Evolutionary conservation across 2,329 filamentous ascomycete genomes (phyloP).

Genomic region (Penicillium griseofulvum): DNA sequence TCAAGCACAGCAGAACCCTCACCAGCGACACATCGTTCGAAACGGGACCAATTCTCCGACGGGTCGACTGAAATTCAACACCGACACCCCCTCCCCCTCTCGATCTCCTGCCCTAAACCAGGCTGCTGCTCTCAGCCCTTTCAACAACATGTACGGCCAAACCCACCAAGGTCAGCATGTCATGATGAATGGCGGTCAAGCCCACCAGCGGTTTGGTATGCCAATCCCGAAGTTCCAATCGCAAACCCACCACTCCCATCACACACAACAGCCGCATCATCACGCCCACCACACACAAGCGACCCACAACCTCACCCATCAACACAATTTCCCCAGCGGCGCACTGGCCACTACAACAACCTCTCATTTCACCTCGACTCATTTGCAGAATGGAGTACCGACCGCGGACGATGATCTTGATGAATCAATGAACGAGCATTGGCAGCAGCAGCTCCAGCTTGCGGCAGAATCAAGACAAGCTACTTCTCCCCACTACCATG

Average conservation of each 20-base stretch:
- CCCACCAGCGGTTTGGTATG: slow-evolving; percentile 50
- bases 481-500: slow-evolving; percentile 70
- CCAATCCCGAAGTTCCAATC: slow-evolving; percentile 50
- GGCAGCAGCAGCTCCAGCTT: slow-evolving; percentile 81
- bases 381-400: slow-evolving; percentile 60
- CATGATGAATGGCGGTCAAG: slow-evolving; percentile 51
- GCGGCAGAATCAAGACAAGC: slow-evolving; percentile 71
- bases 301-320: slow-evolving; percentile 46
- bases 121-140: slow-evolving; percentile 43
- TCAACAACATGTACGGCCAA: slow-evolving; percentile 49
- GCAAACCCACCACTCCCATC: slow-evolving; percentile 46
- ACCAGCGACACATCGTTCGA: slow-evolving; percentile 45
- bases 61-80: slow-evolving; percentile 45
- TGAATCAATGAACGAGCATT: slow-evolving; percentile 67
- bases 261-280: slow-evolving; percentile 45
- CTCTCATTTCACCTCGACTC: slow-evolving; percentile 59
- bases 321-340: slow-evolving; percentile 51
- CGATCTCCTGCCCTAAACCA: slow-evolving; percentile 47
- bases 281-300: slow-evolving; percentile 45
- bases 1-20: slow-evolving; percentile 43
- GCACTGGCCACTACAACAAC: slow-evolving; percentile 46
- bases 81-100: slow-evolving; percentile 50
- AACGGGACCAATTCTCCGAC: slow-evolving; percentile 48
- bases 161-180: slow-evolving; percentile 49
- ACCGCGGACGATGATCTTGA: slow-evolving; percentile 55